phyloP scores from a whole-genome alignment of 306 rosid species.

The Casuarina cunninghamiana region DNA sequence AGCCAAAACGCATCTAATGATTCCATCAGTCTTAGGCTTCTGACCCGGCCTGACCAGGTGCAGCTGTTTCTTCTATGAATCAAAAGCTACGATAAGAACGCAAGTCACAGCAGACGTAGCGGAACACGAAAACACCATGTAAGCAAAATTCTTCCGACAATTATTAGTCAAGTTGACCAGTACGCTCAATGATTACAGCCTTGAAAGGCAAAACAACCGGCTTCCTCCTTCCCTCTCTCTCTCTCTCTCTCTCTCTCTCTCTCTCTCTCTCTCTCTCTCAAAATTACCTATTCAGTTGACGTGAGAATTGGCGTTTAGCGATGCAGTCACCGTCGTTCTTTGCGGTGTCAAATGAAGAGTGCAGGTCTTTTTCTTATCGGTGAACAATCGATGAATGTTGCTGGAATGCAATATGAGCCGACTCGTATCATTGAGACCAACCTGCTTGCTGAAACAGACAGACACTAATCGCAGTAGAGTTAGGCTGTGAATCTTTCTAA shows the following conservation, averaged over 20 bases:
- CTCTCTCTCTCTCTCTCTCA: neutral
- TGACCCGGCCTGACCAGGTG: no score
- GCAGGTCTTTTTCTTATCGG: neutral
- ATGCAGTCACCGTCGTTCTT: conserved; percentile 31
- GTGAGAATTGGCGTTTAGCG: neutral
- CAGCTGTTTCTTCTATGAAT: no score
- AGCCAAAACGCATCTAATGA: no score
- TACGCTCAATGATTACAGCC: conserved; percentile 23
- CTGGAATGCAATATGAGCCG: conserved; percentile 3
- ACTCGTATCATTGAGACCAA: conserved; percentile 31
- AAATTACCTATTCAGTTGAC: conserved; percentile 27
- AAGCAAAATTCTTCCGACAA: no score
- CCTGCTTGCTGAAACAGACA: conserved; percentile 34
- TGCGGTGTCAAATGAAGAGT: conserved; percentile 2
- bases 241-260: neutral
- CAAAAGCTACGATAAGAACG: no score
- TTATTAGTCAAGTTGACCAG: neutral
- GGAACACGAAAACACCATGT: no score
- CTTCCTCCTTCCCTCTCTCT: neutral
- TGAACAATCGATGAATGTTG: conserved; percentile 6
- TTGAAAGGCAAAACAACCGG: conserved; percentile 6
- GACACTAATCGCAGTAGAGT: conserved; percentile 20
- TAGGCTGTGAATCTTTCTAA: conserved; percentile 26
- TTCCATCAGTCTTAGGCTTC: no score
- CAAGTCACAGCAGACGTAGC: no score